Evolutionary conservation across 495 filamentous ascomycete species (phyloP).

Genomic region (Aspergillus panamensis): DNA sequence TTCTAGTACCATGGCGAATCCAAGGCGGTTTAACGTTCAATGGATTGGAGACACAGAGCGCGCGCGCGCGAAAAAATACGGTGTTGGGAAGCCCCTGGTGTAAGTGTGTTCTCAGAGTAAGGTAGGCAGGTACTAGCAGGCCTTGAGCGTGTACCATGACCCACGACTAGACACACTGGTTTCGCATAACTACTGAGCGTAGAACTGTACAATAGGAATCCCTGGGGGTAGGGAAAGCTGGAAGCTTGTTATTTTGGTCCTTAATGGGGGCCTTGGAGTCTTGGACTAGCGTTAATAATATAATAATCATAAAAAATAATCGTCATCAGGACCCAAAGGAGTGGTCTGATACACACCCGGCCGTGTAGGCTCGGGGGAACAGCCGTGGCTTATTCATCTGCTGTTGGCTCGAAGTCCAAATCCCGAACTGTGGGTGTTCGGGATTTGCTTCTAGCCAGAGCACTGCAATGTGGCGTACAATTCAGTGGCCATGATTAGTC

Average conservation of each 20-base stretch:
- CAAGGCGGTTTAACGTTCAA: slow-evolving; percentile 1
- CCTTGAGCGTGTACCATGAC: slow-evolving; percentile 19
- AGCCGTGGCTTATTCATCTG: slow-evolving; percentile 25
- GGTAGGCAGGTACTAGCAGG: slow-evolving; percentile 13
- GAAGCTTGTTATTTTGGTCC: not conserved
- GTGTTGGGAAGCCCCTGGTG: not conserved
- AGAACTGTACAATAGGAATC: slow-evolving; percentile 1
- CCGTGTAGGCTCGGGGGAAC: slow-evolving; percentile 3
- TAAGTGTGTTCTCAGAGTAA: not conserved
- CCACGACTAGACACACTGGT: slow-evolving; percentile 13
- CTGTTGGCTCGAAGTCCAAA: slow-evolving; percentile 18
- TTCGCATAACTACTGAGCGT: slow-evolving; percentile 17
- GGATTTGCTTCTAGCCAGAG: slow-evolving; percentile 21
- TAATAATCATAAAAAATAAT: not conserved
- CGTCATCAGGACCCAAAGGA: slow-evolving; percentile 7
- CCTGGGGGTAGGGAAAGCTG: not conserved
- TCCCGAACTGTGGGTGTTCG: slow-evolving; percentile 18
- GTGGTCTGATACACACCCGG: slow-evolving; percentile 26
- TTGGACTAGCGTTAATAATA: not conserved
- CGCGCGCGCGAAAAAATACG: not conserved
- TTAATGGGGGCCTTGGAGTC: not conserved
- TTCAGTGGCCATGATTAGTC: slow-evolving; percentile 19
- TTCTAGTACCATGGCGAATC: slow-evolving; percentile 23
- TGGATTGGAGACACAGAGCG: not conserved
- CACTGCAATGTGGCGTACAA: slow-evolving; percentile 5